phyloP scores from a whole-genome alignment of 2,329 filamentous ascomycete genomes.

The Fusarium ramigenum region DNA sequence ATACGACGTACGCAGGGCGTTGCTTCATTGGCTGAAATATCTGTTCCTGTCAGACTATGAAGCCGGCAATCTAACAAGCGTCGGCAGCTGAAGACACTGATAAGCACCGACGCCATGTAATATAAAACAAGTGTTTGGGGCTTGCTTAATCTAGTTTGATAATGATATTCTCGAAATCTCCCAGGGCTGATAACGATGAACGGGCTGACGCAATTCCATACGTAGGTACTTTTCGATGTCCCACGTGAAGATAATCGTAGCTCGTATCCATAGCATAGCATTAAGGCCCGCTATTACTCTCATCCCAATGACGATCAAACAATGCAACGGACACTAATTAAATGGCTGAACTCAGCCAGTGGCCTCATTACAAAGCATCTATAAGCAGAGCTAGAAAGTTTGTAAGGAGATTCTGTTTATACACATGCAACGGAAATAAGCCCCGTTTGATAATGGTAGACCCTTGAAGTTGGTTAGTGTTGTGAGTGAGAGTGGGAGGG shows the following conservation, averaged over 20 bases:
- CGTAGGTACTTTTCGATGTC: background rate
- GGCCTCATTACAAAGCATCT: background rate
- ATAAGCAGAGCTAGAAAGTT: background rate
- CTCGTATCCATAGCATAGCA: background rate
- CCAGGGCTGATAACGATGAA: background rate
- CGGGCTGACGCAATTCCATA: background rate
- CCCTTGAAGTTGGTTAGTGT: background rate
- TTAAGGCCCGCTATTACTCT: background rate
- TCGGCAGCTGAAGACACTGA: background rate
- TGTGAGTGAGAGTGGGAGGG: conserved; percentile 1
- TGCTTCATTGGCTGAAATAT: background rate
- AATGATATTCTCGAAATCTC: background rate
- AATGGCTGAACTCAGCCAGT: background rate
- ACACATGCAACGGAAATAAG: conserved; percentile 2
- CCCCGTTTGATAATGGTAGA: background rate
- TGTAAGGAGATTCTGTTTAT: background rate
- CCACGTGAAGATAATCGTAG: background rate
- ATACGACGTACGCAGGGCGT: background rate
- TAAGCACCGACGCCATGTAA: background rate
- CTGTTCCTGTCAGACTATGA: background rate
- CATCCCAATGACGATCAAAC: background rate
- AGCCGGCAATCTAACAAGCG: conserved; percentile 2
- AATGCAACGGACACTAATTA: background rate
- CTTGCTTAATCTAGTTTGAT: background rate
- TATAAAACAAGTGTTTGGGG: background rate